phyloP scores from a whole-genome alignment of 495 filamentous ascomycete genomes.

The Penicillium lividum region DNA sequence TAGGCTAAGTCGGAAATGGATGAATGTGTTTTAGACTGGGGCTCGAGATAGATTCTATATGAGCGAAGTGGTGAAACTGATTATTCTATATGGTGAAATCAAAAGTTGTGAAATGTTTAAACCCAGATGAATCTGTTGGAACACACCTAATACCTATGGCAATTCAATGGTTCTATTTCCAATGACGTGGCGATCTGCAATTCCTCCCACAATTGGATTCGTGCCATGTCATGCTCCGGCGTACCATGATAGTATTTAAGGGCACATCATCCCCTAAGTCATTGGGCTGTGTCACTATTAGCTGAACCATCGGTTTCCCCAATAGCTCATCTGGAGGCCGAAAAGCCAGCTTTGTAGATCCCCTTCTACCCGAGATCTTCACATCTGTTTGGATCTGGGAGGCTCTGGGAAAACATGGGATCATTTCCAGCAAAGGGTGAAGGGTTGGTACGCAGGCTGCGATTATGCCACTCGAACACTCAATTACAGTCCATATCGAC shows the following conservation, averaged over 20 bases:
- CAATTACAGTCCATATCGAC: constrained; percentile 17
- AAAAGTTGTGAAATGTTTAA: too few relatives aligned
- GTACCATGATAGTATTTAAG: constrained; percentile 18
- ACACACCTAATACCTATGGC: too few relatives aligned
- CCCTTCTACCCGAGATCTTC: constrained; percentile 1
- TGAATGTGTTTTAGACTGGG: too few relatives aligned
- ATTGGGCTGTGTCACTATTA: constrained; percentile 9
- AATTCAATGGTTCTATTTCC: constrained; percentile 37
- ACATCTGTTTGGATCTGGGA: neutral
- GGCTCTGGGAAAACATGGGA: constrained; percentile 6
- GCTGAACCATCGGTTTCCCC: constrained; percentile 6
- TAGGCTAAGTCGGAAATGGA: too few relatives aligned
- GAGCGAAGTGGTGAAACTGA: too few relatives aligned
- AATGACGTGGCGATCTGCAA: neutral
- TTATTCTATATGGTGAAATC: too few relatives aligned
- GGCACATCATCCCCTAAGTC: constrained; percentile 18
- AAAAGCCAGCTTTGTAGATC: neutral
- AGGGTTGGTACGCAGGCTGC: constrained; percentile 17
- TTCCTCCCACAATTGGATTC: constrained; percentile 2
- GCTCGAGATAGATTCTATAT: too few relatives aligned
- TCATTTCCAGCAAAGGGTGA: constrained; percentile 11
- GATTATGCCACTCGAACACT: constrained; percentile 17
- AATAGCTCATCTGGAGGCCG: constrained; percentile 10
- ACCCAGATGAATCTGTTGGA: too few relatives aligned
- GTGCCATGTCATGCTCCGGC: constrained; percentile 19